Evolutionary conservation across 352 stramenopile genomes (phyloP), one percentile per base, ranked within the genome.

Genomic region (Phytophthora multivora): DNA sequence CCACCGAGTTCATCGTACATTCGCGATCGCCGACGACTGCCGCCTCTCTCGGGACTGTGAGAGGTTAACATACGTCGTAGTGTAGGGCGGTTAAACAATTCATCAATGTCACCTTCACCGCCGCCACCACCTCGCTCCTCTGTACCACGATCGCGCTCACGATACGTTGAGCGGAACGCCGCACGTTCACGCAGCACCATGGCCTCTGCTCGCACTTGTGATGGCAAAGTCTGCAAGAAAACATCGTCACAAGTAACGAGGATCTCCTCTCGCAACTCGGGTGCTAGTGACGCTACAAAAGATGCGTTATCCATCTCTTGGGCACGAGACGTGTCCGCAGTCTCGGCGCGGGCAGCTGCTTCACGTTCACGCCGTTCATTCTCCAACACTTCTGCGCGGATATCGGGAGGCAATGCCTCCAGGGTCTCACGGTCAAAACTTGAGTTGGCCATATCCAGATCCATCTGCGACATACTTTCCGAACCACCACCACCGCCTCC

Each of bases 261-360:
- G 43, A 99, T 98, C 63, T 99, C 97, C 69, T 98, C 82, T 28
- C 97, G 86, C 19, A 99, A 71, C 47, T 99, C 96, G 15, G 96
- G 95, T 5, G 93, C 85, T 7, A 99, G 61, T 3, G 97, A 99
- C 5, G 97, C 96, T 8, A 99, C 82, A 75, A 99, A 99, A 9
- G 93, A 98, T 26, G 96, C 96, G 75, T 98, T 99, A 71, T 99
- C 97, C 96, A 99, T 99, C 47, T 99, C 96, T 77, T 99, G 89
- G 18, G 97, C 97, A 41, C 96, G 93, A 13, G 95, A 97, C 5
- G 97, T 96, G 73, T 99, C 97, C 12, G 86, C 80, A 26, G 69
- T 75, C 13, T 89, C 79, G 12, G 84, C 75, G 28, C 85, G 78
- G 39, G 86, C 77, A 52, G 80, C 68, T 57, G 83, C 72, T 72